Evolutionary conservation across 2,329 filamentous ascomycete genomes (phyloP), one percentile per base, ranked within the genome.

Genomic region (Aspergillus cejpii): DNA sequence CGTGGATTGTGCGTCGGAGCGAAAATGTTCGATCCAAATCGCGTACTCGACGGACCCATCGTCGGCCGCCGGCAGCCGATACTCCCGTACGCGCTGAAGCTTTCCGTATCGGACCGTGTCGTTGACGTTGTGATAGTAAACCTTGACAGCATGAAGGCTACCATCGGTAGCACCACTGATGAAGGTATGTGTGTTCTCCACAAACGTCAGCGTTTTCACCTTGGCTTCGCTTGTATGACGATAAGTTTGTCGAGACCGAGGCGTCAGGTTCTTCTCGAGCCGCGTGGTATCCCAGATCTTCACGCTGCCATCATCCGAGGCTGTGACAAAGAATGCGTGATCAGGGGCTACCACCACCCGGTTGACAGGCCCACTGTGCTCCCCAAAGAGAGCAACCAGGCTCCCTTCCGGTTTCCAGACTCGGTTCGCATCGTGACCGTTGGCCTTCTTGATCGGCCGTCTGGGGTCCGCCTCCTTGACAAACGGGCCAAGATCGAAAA

Each of bases 151-250:
- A 60, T 94, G 85, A 7, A 98, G 83, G 56, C 83, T 91, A 17
- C 92, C 92, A 64, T 98, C 90, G 37, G 80, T 88, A 4, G 87
- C 90, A 41, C 87, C 92, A 60, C 87, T 94, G 49, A 95, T 77
- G 62, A 98, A 97, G 17, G 87, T 90, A 64, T 97, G 89, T 0
- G 90, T 95, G 54, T 89, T 86, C 60, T 97, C 90, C 29, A 98
- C 80, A 61, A 98, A 97, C 55, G 87, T 90, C 17, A 98, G 67
- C 11, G 87, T 83, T 23, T 87, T 82, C 2, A 97, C 85, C 47
- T 80, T 84, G 0, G 83, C 78, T 1, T 83, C 84, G 1, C 78
- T 68, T 0, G 77, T 78, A 56, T 96, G 87, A 45, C 77, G 83
- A 67, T 96, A 85, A 0, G 87, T 94, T 60, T 94, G 87, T 17